A percentile compares a stretch with the other conserved stretches of the same genome.
Conservation (phyloP, 1,284 basidiomycete species). For the Boletus sp. region DNA sequence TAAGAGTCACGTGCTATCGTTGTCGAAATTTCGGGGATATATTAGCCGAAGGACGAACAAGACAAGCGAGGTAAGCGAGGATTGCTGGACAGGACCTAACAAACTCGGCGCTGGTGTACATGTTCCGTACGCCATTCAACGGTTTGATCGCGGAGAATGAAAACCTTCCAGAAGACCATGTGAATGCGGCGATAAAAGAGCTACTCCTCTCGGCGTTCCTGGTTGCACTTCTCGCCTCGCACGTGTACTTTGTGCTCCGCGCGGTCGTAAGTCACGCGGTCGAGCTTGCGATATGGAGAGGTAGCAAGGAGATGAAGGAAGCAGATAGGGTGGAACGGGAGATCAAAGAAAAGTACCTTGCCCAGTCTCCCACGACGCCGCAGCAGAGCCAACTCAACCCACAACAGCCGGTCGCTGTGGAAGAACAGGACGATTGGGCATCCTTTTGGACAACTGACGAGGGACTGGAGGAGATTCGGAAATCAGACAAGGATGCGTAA, state of each 20-base stretch:
- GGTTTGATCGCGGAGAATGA: conserved; percentile 6
- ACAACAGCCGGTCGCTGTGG: neutral
- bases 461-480: conserved; percentile 28
- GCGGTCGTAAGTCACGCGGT: conserved; percentile 63
- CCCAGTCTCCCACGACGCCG: conserved; percentile 18
- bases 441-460: conserved; percentile 26
- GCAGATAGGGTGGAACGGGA: conserved; percentile 53
- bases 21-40: too few relatives aligned
- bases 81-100: too few relatives aligned
- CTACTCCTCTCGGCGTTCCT: conserved; percentile 66
- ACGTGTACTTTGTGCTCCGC: conserved; percentile 72
- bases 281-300: conserved; percentile 73
- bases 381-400: neutral
- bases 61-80: too few relatives aligned
- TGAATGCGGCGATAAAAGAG: conserved; percentile 43
- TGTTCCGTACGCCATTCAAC: conserved; percentile 56
- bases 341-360: conserved; percentile 60
- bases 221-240: conserved; percentile 74
- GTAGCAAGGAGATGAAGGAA: conserved; percentile 59
- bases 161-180: conserved; percentile 14
- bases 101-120: conserved; percentile 82
- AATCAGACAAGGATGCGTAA: conserved; percentile 24
- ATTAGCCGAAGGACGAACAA: too few relatives aligned
- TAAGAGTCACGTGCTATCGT: too few relatives aligned
- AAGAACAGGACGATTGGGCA: conserved; percentile 18